Percentiles rank a stretch among this genome's conserved stretches.
phyloP scores from a whole-genome alignment of 139 green algal genomes.

The Nannochloris sp. region DNA sequence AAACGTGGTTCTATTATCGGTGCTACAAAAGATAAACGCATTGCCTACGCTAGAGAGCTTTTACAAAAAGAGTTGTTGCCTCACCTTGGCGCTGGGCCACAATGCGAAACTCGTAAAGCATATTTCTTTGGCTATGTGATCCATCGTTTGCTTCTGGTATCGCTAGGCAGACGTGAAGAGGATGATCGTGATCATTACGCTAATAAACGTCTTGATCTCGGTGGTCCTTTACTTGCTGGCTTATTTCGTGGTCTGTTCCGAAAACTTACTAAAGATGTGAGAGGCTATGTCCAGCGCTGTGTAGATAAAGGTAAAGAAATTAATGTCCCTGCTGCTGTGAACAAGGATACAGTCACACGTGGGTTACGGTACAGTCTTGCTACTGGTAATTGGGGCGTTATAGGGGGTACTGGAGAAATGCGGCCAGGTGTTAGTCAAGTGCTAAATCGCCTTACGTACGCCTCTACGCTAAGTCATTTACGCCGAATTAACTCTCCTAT shows the following conservation, averaged over 20 bases:
- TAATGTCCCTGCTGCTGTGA: constrained; percentile 77
- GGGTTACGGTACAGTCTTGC: constrained; percentile 94
- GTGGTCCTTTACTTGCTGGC: constrained; percentile 71
- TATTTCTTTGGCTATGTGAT: constrained; percentile 70
- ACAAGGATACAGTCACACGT: constrained; percentile 83
- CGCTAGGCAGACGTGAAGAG: constrained; percentile 59
- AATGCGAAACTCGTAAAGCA: constrained; percentile 69
- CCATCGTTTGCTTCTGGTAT: constrained; percentile 76
- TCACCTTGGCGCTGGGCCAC: constrained; percentile 78
- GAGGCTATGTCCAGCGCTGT: constrained; percentile 50
- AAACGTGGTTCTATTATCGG: constrained; percentile 58
- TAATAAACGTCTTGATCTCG: constrained; percentile 97
- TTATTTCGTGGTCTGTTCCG: constrained; percentile 90
- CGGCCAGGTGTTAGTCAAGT: constrained; percentile 85
- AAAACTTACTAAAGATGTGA: constrained; percentile 91
- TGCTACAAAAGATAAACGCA: constrained; percentile 76
- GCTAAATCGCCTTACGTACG: constrained; percentile 93
- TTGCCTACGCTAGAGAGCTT: constrained; percentile 83
- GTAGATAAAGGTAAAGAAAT: constrained; percentile 69
- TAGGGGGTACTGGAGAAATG: constrained; percentile 64
- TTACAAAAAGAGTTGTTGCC: constrained; percentile 96
- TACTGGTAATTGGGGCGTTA: constrained; percentile 96
- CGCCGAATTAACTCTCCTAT: constrained; percentile 96
- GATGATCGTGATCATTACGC: constrained; percentile 97
- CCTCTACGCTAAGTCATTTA: constrained; percentile 91